Base-by-base conservation (phyloP, 805 yeast genomes). In the Candida chauliodis region DNA sequence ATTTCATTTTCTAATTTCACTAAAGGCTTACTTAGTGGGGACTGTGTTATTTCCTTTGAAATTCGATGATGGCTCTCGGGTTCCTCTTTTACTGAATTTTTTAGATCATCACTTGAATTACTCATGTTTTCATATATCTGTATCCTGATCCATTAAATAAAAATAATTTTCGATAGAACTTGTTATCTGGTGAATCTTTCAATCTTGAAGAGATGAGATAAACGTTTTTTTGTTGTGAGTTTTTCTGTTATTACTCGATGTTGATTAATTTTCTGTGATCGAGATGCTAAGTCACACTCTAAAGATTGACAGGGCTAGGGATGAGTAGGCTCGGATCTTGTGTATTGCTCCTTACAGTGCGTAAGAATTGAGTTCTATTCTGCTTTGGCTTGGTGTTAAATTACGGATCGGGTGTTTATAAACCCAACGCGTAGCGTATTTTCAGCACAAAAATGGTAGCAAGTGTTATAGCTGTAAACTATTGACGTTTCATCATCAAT, bases 31-130 rank as follows among this genome's bases (percentile, higher is more conserved):
- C 30, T 26, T n/a, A 30, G 37, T 16, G 37, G 37, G 3, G 37
- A 34, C 14, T 34, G 37, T 3, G 31, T 16, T 7, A 19, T 16
- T 10, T 34, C 20, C 19, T 10, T 34, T n/a, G 5, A 3, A 10
- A 34, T 10, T 24, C 25, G 28, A 11, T 34, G 37, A 36, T 36
- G 22, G 23, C 9, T 22, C 21, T 28, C 29, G n/a, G 20, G 28
- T 22, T 36, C 29, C n/a, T 22, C 11, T 11, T 17, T 17, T 8
- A 24, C 11, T 29, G 36, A 26, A 35, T 38, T 34, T 39, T 30
- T 30, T 29, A 33, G 20, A 39, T 34, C 42, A 39, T 39, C 42
- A 30, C 23, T 32, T 34, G 35, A 34, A 39, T 39, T 35, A 32
- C 42, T 39, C 42, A 39, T 39, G 11, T 25, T 39, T 17, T 26